A percentile compares a stretch with the other conserved stretches of the same genome.
phyloP scores from a whole-genome alignment of 768 basidiomycete genomes.

The Tulasnella sp. region DNA sequence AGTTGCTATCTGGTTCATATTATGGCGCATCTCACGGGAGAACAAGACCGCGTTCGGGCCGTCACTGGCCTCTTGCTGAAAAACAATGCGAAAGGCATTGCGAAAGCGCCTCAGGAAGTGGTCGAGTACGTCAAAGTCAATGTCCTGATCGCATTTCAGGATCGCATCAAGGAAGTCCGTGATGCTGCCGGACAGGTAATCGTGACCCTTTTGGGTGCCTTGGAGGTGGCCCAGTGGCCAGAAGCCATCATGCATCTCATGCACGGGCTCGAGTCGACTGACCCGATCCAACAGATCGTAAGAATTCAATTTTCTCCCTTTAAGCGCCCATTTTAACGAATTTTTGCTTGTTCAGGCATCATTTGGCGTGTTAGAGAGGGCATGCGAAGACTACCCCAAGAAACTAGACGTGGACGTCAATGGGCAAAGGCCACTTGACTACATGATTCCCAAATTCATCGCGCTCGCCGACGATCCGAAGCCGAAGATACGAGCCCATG shows the following conservation, averaged over 20 bases:
- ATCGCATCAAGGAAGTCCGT: slow-evolving; percentile 76
- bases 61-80: slow-evolving; percentile 96
- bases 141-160: slow-evolving; percentile 71
- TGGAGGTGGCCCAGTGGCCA: slow-evolving; percentile 91
- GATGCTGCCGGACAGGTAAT: slow-evolving; percentile 92
- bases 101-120: slow-evolving; percentile 55
- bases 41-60: slow-evolving; percentile 87
- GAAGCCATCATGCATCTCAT: slow-evolving; percentile 85
- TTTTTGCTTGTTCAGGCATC: slow-evolving; percentile 50
- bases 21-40: slow-evolving; percentile 64
- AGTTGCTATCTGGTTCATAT: slow-evolving; percentile 94
- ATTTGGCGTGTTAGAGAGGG: slow-evolving; percentile 88
- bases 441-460: slow-evolving; percentile 94
- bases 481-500: slow-evolving; percentile 85
- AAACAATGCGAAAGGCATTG: slow-evolving; percentile 79
- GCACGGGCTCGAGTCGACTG: slow-evolving; percentile 61
- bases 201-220: slow-evolving; percentile 73
- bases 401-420: slow-evolving; percentile 91
- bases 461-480: slow-evolving; percentile 73
- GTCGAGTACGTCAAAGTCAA: slow-evolving; percentile 62
- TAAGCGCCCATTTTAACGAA: slow-evolving; percentile 1
- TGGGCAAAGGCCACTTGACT: slow-evolving; percentile 87
- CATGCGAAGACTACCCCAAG: slow-evolving; percentile 92
- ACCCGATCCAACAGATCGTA: slow-evolving; percentile 80
- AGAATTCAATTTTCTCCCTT: slow-evolving; percentile 21